Conservation (phyloP, 2,329 filamentous ascomycete genomes). For the Delphinella strobiligena region DNA sequence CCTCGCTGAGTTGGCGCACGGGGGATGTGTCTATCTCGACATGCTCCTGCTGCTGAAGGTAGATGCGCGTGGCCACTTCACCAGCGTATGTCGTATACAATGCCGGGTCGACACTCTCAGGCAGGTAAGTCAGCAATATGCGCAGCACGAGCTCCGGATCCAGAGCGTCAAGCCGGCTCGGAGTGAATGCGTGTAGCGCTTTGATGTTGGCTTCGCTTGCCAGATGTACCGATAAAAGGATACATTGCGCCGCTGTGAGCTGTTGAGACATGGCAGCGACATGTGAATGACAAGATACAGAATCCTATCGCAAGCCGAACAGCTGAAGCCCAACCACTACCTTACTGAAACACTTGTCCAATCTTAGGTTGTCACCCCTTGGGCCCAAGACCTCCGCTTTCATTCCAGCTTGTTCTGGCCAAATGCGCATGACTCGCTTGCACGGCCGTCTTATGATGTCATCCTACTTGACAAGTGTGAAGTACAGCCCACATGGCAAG, state of each 20-base stretch:
- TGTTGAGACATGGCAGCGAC: slow-evolving; percentile 13
- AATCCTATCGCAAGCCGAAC: no score
- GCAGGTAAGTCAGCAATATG: slow-evolving; percentile 65
- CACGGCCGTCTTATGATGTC: no score
- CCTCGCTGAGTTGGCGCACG: slow-evolving; percentile 48
- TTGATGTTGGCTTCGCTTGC: slow-evolving; percentile 54
- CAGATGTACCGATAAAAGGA: slow-evolving; percentile 61
- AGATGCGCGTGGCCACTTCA: slow-evolving; percentile 40
- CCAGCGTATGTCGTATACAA: slow-evolving; percentile 51
- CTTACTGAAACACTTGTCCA: no score
- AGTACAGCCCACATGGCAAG: no score
- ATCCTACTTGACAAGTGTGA: no score
- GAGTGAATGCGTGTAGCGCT: slow-evolving; percentile 48
- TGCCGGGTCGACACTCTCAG: slow-evolving; percentile 55
- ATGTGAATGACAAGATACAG: no score
- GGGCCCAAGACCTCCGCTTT: no score
- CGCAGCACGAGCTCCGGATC: slow-evolving; percentile 54
- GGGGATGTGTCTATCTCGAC: slow-evolving; percentile 40
- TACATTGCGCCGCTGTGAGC: slow-evolving; percentile 54
- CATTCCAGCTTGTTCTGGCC: no score
- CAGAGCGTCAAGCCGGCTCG: slow-evolving; percentile 45
- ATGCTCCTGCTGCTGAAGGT: slow-evolving; percentile 31
- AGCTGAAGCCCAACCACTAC: no score
- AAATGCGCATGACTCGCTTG: no score
- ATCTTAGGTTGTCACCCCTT: no score